Base-by-base conservation (phyloP, 2,329 filamentous ascomycete genomes). In the Beauveria sp. region DNA sequence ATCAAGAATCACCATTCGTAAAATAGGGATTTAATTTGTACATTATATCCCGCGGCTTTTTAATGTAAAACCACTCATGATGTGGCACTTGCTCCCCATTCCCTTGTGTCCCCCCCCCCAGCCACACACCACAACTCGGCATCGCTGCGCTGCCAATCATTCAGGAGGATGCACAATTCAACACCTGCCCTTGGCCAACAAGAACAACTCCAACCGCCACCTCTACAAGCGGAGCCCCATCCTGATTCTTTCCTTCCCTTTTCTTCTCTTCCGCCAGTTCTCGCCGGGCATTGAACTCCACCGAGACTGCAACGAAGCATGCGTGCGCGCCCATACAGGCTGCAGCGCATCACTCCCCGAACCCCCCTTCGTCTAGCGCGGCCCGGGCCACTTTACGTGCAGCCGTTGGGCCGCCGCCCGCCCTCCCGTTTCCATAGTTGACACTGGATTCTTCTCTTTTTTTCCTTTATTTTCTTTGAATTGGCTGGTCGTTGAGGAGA, bases 281-380 rank as follows among this genome's bases (percentile, higher is more conserved):
- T 9, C 20, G 45, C 43, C 28, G 8, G 9, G 18, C 16, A 18
- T 45, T 18, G 20, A 22, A 34, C 48, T 34, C 50, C 56, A 43
- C 56, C 45, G 22, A 42, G 42, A 59, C 46, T 51, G 56, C 46
- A 59, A 59, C 56, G 22, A 59, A 40, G 51, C 34, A 53, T n/a
- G 34, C 34, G 31, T 34, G 31, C 5, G 14, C 5, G 34, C 34
- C 34, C 12, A 16, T 38, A 12, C 34, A 34, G 31, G 31, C 31
- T 48, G 42, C 54, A 38, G 34, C n/a, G 53, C 53, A 56, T 56
- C 42, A 40, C 34, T 10, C 34, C 34, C 34, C 12, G 34, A 38
- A 38, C 34, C 34, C 34, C 34, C 34, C 34, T 16, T 16, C 34
- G 12, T 38, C 34, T 38, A 38, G 34, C 34, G 34, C 34, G 34